Conservation (phyloP, 345 rosid species). For the Crucihimalaya himalaica region DNA sequence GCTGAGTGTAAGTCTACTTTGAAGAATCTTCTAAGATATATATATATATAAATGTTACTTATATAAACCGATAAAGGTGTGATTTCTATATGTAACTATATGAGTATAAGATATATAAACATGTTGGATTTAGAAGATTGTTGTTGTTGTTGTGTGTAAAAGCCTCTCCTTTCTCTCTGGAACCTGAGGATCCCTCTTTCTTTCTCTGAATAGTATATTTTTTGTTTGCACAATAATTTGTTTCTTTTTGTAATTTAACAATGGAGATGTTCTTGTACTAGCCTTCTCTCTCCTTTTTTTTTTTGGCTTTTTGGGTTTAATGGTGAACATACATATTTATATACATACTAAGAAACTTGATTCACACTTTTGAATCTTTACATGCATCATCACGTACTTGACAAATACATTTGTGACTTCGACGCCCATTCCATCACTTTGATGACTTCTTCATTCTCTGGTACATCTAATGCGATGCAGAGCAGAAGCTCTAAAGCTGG, state of each 20-base stretch:
- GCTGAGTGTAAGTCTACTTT: slow-evolving; percentile 39
- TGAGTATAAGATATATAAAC: slow-evolving; percentile 33
- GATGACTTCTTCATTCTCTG: slow-evolving; percentile 66
- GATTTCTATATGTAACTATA: slow-evolving; percentile 40
- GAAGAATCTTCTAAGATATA: slow-evolving; percentile 23
- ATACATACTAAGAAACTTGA: not conserved
- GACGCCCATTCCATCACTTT: slow-evolving; percentile 47
- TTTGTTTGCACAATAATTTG: slow-evolving; percentile 25
- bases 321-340: not conserved
- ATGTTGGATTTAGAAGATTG: slow-evolving; percentile 30
- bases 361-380: not conserved
- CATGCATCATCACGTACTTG: not conserved
- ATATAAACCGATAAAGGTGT: slow-evolving; percentile 31
- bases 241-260: slow-evolving; percentile 22
- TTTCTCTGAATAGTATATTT: slow-evolving; percentile 22
- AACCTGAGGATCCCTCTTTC: slow-evolving; percentile 27
- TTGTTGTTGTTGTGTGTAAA: slow-evolving; percentile 39
- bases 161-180: slow-evolving; percentile 17
- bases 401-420: slow-evolving; percentile 8
- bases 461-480: slow-evolving; percentile 66
- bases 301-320: not conserved
- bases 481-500: slow-evolving; percentile 58
- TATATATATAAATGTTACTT: slow-evolving; percentile 27
- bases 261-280: slow-evolving; percentile 17
- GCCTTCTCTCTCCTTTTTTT: not conserved